Evolutionary conservation across 345 rosid species (phyloP).

Genomic region (Garcia nutans): DNA sequence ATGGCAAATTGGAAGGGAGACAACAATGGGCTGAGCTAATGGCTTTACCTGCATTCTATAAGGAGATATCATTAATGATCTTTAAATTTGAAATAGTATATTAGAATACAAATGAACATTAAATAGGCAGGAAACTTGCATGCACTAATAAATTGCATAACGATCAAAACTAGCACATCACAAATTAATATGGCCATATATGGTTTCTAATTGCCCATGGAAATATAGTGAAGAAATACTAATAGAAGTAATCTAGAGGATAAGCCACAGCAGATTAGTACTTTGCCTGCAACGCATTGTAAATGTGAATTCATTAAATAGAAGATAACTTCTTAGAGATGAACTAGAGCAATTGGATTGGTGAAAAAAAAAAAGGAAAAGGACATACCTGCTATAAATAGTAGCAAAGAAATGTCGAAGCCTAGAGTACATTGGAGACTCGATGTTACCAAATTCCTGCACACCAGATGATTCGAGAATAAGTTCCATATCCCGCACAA

Average conservation of each 20-base stretch:
- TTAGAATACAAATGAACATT: neutral
- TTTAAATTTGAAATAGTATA: neutral
- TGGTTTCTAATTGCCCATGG: too few species aligned
- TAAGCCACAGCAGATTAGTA: too few species aligned
- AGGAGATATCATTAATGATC: conserved; percentile 4
- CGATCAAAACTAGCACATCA: too few species aligned
- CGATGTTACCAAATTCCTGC: conserved; percentile 93
- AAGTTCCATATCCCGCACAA: neutral
- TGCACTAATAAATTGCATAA: neutral
- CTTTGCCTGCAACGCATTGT: neutral
- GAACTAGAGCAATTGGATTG: neutral
- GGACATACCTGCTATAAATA: conserved; percentile 66
- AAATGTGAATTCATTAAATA: neutral
- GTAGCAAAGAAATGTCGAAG: conserved; percentile 71
- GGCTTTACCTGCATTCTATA: conserved; percentile 88
- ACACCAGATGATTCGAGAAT: conserved; percentile 22
- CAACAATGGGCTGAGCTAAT: conserved; percentile 61
- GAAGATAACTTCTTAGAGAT: neutral
- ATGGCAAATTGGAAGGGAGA: conserved; percentile 86
- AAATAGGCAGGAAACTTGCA: conserved; percentile 4
- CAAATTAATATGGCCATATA: neutral
- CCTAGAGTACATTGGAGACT: conserved; percentile 76
- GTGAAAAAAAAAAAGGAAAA: neutral
- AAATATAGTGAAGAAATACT: too few species aligned
- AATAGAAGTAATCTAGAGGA: too few species aligned